Base-by-base conservation (phyloP, 23 red algal species). In the Gracilaria domingensis region DNA sequence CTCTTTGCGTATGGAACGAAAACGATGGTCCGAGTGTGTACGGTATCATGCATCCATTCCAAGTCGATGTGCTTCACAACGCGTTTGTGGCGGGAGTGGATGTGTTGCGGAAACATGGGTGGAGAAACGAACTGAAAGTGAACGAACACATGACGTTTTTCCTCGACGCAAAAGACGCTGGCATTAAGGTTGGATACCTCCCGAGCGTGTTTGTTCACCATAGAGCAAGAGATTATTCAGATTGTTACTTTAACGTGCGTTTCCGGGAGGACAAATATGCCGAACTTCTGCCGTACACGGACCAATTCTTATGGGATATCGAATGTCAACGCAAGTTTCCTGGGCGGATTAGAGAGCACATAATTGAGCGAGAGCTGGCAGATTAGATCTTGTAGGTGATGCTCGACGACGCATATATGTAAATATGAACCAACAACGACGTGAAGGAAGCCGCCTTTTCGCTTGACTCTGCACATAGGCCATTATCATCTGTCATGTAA, bases 71-170 rank as follows among this genome's bases (percentile, higher is more conserved):
- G 17, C 62, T 88, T 11, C 84, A 88, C 34, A 88, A 88, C 37
- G 84, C 84, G 0, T 88, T 88, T 28, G 60, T 88, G 29, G 84
- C 58, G 29, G 32, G 38, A 30, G 66, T 69, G 1, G 84, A 88
- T 76, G 25, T 88, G 37, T 28, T 88, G 44, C 84, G 84, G 28
- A 76, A 78, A 58, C 84, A 88, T 60, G 58, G 58, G 7, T 88
- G 84, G 84, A 50, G 84, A 57, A 88, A 88, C 67, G 69, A 75
- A 32, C 66, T 88, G 42, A 88, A 88, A 47, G 84, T 88, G 67
- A 88, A 88, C 67, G 84, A 88, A 48, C 84, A 88, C 34, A 88
- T 88, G 84, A 88, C 84, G 5, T 88, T 88, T 76, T 88, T 88
- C 69, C 13, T 88, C 6, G 84, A 88, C 49, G 84, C 84, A 7